A percentile compares a stretch with the other conserved stretches of the same genome.
These are phyloP conservation scores for Phaeosphaeriaceae sp. DNA, from an alignment of 2,329 filamentous ascomycete genomes.

Conservation along the genomic window DNA sequence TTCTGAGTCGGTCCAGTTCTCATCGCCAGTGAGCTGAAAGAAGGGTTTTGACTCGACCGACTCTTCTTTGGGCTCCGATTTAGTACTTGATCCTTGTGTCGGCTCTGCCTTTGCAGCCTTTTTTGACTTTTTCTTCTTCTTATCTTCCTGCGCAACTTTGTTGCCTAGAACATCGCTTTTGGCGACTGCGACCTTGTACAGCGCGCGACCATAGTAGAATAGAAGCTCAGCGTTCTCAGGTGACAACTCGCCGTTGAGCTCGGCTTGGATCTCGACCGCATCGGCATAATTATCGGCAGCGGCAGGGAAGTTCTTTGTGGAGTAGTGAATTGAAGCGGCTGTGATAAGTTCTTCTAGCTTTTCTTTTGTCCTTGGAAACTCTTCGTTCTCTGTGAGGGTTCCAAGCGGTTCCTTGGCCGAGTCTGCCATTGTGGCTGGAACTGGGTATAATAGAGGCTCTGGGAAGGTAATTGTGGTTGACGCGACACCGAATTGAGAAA, in stretches of 20 bases:
- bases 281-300: conserved; percentile 87
- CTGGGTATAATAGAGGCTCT: not conserved
- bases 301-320: conserved; percentile 84
- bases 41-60: conserved; percentile 71
- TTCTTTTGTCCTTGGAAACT: conserved; percentile 57
- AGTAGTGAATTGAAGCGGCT: conserved; percentile 83
- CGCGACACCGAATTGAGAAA: conserved; percentile 10
- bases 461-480: not conserved
- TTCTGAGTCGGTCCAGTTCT: conserved; percentile 82
- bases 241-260: conserved; percentile 89
- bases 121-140: conserved; percentile 57
- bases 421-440: conserved; percentile 32
- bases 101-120: conserved; percentile 52
- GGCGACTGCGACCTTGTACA: conserved; percentile 92
- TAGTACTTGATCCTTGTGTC: conserved; percentile 38
- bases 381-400: conserved; percentile 25
- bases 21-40: conserved; percentile 93
- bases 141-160: conserved; percentile 68
- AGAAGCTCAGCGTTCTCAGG: conserved; percentile 91
- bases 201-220: conserved; percentile 89
- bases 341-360: conserved; percentile 79
- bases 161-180: conserved; percentile 95
- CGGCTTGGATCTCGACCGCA: conserved; percentile 87
- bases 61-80: conserved; percentile 53
- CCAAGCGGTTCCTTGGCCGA: conserved; percentile 25